Percentiles rank a stretch among this genome's conserved stretches.
These are phyloP conservation scores for Meira miltonrushii DNA, from an alignment of 1,284 basidiomycete genomes.

Conservation along the genomic window DNA sequence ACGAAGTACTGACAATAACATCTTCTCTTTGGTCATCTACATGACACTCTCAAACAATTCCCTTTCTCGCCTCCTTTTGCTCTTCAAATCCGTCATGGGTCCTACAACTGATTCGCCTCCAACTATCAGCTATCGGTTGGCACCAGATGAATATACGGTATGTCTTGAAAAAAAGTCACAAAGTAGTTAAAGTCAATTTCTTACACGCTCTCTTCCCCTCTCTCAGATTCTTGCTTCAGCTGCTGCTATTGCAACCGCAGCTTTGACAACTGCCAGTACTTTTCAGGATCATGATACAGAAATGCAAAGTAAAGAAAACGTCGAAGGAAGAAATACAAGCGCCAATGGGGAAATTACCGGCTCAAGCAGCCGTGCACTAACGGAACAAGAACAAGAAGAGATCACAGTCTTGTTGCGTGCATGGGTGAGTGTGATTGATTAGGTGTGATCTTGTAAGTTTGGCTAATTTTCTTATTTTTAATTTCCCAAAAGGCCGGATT, in stretches of 20 bases:
- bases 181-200: not conserved
- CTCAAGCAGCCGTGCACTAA: not conserved
- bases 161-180: not conserved
- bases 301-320: not conserved
- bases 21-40: not conserved
- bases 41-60: not conserved
- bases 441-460: no score
- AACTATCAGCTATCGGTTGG: not conserved
- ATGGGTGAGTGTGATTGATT: conserved; percentile 1
- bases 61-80: conserved; percentile 2
- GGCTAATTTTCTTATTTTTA: not conserved
- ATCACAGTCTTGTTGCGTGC: conserved; percentile 5
- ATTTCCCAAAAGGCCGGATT: conserved; percentile 42
- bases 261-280: conserved; percentile 35
- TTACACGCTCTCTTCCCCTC: not conserved
- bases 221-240: conserved; percentile 31
- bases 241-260: conserved; percentile 42
- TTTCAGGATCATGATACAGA: not conserved
- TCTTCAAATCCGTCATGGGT: not conserved
- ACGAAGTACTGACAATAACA: no score
- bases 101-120: not conserved
- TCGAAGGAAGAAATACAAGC: conserved; percentile 3
- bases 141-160: conserved; percentile 2
- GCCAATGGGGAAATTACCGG: not conserved
- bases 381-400: conserved; percentile 9